phyloP scores from a whole-genome alignment of 2,329 filamentous ascomycete genomes.

The Aspergillus floridensis region DNA sequence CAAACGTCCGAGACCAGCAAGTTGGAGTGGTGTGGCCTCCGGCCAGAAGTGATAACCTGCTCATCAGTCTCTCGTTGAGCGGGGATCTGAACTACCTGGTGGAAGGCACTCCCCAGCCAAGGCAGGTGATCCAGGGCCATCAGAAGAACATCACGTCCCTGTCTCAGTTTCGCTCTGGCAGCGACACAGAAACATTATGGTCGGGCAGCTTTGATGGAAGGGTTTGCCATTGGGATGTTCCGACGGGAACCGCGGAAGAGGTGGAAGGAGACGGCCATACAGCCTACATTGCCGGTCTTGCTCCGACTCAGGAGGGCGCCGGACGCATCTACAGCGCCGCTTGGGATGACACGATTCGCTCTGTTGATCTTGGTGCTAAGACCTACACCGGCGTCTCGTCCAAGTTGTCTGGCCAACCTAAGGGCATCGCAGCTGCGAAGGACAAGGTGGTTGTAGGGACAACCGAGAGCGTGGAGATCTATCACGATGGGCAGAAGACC shows the following conservation, averaged over 20 bases:
- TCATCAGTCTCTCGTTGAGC: conserved; percentile 84
- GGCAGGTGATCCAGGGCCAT: conserved; percentile 76
- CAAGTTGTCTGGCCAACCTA: conserved; percentile 76
- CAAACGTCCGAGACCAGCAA: conserved; percentile 79
- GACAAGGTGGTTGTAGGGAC: conserved; percentile 59
- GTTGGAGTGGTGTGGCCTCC: conserved; percentile 89
- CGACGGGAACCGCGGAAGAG: conserved; percentile 64
- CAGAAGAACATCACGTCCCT: conserved; percentile 87
- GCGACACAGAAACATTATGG: conserved; percentile 63
- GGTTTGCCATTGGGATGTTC: conserved; percentile 78
- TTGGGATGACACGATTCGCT: conserved; percentile 90
- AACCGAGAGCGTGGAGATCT: conserved; percentile 57
- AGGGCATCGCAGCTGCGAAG: conserved; percentile 61
- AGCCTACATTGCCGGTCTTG: conserved; percentile 79
- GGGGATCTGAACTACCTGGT: conserved; percentile 88
- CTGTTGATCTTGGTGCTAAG: conserved; percentile 69
- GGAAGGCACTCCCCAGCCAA: conserved; percentile 67
- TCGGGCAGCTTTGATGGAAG: conserved; percentile 92
- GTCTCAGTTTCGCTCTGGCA: conserved; percentile 51
- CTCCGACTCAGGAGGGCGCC: conserved; percentile 50
- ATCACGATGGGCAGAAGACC: conserved; percentile 57
- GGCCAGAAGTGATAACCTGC: conserved; percentile 76
- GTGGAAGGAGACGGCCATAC: conserved; percentile 80
- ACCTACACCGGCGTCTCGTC: conserved; percentile 69
- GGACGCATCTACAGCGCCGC: conserved; percentile 77